Percentiles rank a stretch among this genome's conserved stretches.
Conservation (phyloP, 2,329 filamentous ascomycete genomes). For the Triangularia setosa region DNA sequence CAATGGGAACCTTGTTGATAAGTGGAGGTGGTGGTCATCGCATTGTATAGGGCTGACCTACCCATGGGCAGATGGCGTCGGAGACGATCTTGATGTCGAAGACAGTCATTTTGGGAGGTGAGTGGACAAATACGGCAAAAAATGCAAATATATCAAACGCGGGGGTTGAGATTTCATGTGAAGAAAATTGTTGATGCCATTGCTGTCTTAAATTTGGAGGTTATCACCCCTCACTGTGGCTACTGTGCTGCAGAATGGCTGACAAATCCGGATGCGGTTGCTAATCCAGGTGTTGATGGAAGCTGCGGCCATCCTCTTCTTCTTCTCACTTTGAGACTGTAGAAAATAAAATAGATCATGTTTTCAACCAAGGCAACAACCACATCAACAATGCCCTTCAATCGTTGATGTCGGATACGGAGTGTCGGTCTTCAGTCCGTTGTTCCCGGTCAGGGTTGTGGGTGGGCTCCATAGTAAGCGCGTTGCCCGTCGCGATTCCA, state of each 20-base stretch:
- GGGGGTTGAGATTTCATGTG: background rate
- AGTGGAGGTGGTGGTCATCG: background rate
- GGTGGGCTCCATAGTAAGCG: background rate
- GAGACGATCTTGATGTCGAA: slow-evolving; percentile 74
- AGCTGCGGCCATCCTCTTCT: background rate
- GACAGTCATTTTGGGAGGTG: slow-evolving; percentile 54
- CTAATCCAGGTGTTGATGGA: background rate
- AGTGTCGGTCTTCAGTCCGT: background rate
- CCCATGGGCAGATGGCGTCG: slow-evolving; percentile 74
- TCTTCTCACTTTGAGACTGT: too few relatives aligned
- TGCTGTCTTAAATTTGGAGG: background rate
- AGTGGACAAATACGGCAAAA: background rate
- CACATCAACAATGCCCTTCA: background rate
- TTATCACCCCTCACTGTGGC: background rate
- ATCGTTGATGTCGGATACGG: background rate
- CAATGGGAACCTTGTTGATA: slow-evolving; percentile 5
- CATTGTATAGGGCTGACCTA: slow-evolving; percentile 26
- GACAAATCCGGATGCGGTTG: background rate
- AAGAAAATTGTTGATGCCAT: background rate
- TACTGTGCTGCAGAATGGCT: background rate
- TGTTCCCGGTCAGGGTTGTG: background rate
- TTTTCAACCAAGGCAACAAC: background rate
- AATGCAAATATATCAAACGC: background rate
- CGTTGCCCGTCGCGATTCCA: background rate
- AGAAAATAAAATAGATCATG: too few relatives aligned